Base-by-base conservation (phyloP, 768 basidiomycete genomes). In the Paxillus ammoniavirescens region DNA sequence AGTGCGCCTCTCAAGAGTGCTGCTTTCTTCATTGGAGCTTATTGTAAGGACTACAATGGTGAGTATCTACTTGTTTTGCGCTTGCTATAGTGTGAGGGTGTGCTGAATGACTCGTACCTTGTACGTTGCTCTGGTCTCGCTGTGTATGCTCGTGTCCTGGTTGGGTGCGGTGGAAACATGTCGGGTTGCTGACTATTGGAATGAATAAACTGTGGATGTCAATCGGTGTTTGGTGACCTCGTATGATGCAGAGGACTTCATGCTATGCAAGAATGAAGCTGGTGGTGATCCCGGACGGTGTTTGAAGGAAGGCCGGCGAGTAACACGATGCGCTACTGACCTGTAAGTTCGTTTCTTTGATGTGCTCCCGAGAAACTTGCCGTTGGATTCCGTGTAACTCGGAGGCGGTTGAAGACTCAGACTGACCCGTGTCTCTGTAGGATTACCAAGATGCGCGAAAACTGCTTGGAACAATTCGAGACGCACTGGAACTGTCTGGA, bases 41-140 rank as follows among this genome's bases (percentile, higher is more conserved):
- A 92, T 69, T 99, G 96, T 82, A 93, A 93, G 73, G 91, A 93
- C 53, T 96, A 85, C 75, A 98, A 96, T 75, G 96, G 96, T 98
- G 56, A 49, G 89, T 74, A 21, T n/a, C 15, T 35, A 3, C 9
- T 13, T 36, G 31, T 13, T 8, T 2, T 5, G 33, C 30, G 46
- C 21, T 7, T 37, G 23, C 33, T 14, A n/a, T n/a, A 12, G 18
- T 21, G n/a, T 36, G 8, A 8, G 17, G 14, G 35, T 42, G 26
- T 53, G 36, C 56, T 68, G n/a, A 67, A 46, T n/a, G 30, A 8
- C 30, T 35, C 4, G 15, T 28, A 15, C 30, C 17, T n/a, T 21
- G 8, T 31, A 14, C 26, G 40, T 40, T 43, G 14, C 37, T 56
- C 21, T 47, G 49, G 28, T 15, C 31, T 30, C 35, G 50, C 21